phyloP scores from a whole-genome alignment of 306 rosid species.

The Hippophae tibetana region DNA sequence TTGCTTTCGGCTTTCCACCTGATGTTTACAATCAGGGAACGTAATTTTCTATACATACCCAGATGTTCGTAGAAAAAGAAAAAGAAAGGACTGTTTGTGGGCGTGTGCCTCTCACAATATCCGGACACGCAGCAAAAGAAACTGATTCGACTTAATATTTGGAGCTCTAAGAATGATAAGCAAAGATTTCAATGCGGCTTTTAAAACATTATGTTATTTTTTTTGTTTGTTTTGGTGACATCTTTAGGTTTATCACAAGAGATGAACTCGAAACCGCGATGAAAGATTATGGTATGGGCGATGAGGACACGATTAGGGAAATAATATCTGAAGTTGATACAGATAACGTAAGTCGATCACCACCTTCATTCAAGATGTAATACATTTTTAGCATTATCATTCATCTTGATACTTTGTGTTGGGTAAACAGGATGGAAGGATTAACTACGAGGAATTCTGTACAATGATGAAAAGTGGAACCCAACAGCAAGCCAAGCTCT shows the following conservation, averaged over 20 bases:
- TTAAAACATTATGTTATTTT: neutral
- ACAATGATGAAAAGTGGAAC: constrained; percentile 92
- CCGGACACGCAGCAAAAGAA: too few species aligned
- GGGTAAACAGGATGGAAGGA: constrained; percentile 70
- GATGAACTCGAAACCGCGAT: constrained; percentile 77
- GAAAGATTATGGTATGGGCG: constrained; percentile 83
- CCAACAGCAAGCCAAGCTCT: constrained; percentile 49
- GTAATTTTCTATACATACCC: too few species aligned
- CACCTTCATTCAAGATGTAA: neutral
- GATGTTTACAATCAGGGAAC: too few species aligned
- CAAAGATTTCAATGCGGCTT: too few species aligned
- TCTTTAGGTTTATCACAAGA: constrained; percentile 72
- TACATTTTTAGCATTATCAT: constrained; percentile 5
- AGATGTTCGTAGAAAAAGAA: too few species aligned
- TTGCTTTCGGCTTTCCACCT: too few species aligned
- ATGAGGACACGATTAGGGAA: constrained; percentile 61
- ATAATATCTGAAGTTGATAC: constrained; percentile 84
- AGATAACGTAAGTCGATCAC: constrained; percentile 52
- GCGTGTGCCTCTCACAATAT: too few species aligned
- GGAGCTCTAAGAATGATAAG: too few species aligned
- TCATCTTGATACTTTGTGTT: neutral
- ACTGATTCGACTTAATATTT: too few species aligned
- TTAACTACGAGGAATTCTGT: constrained; percentile 75
- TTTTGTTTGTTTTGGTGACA: neutral
- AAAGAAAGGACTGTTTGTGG: too few species aligned